phyloP scores from a whole-genome alignment of 2,329 filamentous ascomycete genomes.

The Diaporthe vaccinii region DNA sequence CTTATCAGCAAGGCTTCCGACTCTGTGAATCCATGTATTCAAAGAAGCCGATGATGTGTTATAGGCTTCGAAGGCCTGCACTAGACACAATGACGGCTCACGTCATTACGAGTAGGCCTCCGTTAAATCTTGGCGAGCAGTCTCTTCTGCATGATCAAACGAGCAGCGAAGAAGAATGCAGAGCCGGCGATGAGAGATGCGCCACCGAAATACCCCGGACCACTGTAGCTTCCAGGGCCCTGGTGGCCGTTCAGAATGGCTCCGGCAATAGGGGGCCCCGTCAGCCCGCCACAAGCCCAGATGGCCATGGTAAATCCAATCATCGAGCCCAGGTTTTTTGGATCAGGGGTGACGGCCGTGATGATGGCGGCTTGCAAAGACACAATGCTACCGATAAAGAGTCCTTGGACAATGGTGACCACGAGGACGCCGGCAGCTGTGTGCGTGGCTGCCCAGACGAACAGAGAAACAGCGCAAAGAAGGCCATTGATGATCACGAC shows the following conservation, averaged over 20 bases:
- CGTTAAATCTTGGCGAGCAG: constrained; percentile 33
- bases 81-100: neutral
- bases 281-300: constrained; percentile 58
- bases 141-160: constrained; percentile 22
- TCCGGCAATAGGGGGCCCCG: constrained; percentile 58
- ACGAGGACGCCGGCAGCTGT: constrained; percentile 62
- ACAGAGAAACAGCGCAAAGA: constrained; percentile 68
- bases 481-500: constrained; percentile 75
- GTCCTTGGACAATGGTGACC: constrained; percentile 48
- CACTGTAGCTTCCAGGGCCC: constrained; percentile 46
- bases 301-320: constrained; percentile 63
- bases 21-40: too few species aligned
- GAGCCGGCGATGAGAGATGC: constrained; percentile 39
- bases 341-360: constrained; percentile 48
- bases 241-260: constrained; percentile 52
- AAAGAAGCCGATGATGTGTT: neutral
- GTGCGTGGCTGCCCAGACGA: constrained; percentile 67
- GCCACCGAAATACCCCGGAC: constrained; percentile 39
- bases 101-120: neutral
- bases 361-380: constrained; percentile 52
- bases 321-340: constrained; percentile 67
- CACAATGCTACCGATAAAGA: constrained; percentile 52
- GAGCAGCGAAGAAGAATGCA: constrained; percentile 35
- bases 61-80: neutral
- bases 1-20: neutral